Evolutionary conservation across 495 filamentous ascomycete species (phyloP), one percentile per base, ranked within the genome.

Genomic region (Lophiostoma macrostomum): DNA sequence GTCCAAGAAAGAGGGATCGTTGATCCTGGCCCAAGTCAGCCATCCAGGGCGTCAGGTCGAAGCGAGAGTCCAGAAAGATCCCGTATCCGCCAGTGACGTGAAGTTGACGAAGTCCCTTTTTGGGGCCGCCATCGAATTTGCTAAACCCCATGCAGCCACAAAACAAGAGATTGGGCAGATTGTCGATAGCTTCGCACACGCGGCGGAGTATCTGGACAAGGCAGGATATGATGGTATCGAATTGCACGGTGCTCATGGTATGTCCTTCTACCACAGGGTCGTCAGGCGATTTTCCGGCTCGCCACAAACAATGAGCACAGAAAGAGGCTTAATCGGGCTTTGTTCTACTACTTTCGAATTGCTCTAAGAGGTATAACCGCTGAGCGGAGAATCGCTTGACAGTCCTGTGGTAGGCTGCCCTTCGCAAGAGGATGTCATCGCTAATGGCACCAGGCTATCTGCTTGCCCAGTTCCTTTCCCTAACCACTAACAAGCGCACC

Each of bases 391-490:
- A n/a, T n/a, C n/a, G n/a, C n/a, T n/a, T n/a, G n/a, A n/a, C n/a
- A n/a, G n/a, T n/a, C n/a, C n/a, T n/a, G n/a, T n/a, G 45, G 29
- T 37, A 37, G 25, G 28, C n/a, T 20, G 18, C 16, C 5, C 14
- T 18, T 42, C 16, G 22, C 22, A 42, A 5, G 20, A 42, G 22
- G 16, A 25, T 31, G 10, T 30, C n/a, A 32, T 5, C 16, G 25
- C 63, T 36, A n/a, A 37, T 50, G 30, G 16, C 20, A 25, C 82
- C 18, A 51, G 49, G 84, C n/a, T 88, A 87, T 60, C 74, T 88
- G n/a, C 65, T 87, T 11, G 70, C 84, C 28, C 76, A 87, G 66
- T 87, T 88, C 67, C 66, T 87, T 16, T 77, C 81, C 8, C 68
- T 68, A 1, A 71, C 73, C 0, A 83, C 81, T 8, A 87, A 85